Conservation (phyloP, 1,284 basidiomycete species). For the Naganishia albida region DNA sequence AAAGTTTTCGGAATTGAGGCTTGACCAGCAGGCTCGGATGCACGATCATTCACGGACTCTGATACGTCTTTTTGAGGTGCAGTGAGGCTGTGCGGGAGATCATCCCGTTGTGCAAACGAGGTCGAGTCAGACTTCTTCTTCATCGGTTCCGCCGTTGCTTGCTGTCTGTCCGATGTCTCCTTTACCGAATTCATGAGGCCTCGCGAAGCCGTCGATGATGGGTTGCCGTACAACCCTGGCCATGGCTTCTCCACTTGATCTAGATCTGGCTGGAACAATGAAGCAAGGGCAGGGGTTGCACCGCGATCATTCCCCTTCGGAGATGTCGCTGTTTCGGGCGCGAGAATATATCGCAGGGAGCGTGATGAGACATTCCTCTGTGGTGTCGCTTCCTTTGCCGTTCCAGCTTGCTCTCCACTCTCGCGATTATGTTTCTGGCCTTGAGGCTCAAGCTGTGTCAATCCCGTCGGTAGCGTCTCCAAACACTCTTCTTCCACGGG, state of each 20-base stretch:
- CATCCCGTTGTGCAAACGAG: too few species aligned
- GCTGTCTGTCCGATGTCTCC: not conserved
- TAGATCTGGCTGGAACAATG: too few species aligned
- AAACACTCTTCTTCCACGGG: not conserved
- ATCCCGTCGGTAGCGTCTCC: not conserved
- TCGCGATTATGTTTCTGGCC: not conserved
- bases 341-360: conserved; percentile 11
- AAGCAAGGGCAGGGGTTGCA: too few species aligned
- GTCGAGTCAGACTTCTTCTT: not conserved
- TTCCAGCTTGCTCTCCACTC: not conserved
- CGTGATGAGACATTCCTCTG: not conserved
- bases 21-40: not conserved
- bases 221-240: not conserved
- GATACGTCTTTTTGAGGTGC: not conserved
- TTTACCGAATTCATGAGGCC: not conserved
- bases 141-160: not conserved
- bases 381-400: not conserved
- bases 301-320: not conserved
- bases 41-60: not conserved
- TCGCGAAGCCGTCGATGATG: not conserved
- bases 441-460: not conserved
- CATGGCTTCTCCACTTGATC: not conserved
- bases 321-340: conserved; percentile 3
- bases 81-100: too few species aligned
- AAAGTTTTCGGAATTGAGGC: not conserved